These are phyloP conservation scores for Quercus robur DNA, from an alignment of 306 rosid species.

Conservation along the genomic window DNA sequence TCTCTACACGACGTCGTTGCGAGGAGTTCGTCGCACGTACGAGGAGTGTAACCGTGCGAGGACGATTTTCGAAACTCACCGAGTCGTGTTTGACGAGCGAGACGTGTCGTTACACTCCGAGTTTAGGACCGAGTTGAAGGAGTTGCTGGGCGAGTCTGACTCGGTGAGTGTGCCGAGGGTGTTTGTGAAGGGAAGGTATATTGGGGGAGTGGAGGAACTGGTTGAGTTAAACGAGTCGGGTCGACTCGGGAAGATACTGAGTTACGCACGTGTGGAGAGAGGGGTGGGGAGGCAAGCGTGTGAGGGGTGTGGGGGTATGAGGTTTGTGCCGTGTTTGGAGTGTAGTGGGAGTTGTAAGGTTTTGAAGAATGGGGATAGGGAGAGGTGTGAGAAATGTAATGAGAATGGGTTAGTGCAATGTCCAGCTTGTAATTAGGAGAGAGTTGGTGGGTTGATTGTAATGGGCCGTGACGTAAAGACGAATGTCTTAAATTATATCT, in stretches of 20 bases:
- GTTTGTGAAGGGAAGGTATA: conserved; percentile 77
- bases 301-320: conserved; percentile 73
- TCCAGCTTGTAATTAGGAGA: conserved; percentile 41
- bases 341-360: conserved; percentile 83
- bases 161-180: conserved; percentile 51
- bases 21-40: conserved; percentile 72
- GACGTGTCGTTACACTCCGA: conserved; percentile 83
- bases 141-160: conserved; percentile 31
- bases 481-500: no score
- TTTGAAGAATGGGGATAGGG: conserved; percentile 8
- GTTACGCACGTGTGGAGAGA: conserved; percentile 56
- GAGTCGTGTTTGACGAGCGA: conserved; percentile 73
- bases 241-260: conserved; percentile 50
- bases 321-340: conserved; percentile 81
- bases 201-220: conserved; percentile 70
- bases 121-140: conserved; percentile 60
- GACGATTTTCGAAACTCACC: conserved; percentile 51
- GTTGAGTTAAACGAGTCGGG: conserved; percentile 67
- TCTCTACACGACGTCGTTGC: conserved; percentile 81
- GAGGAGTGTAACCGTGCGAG: conserved; percentile 70
- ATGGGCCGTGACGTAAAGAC: accelerated
- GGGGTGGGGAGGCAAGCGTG: conserved; percentile 61
- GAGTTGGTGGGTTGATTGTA: no score
- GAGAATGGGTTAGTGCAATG: conserved; percentile 80
- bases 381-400: conserved; percentile 64